Percentiles rank a stretch among this genome's conserved stretches.
Conservation (phyloP, 129 eudicot genomes). For the Escallonia herrerae region DNA sequence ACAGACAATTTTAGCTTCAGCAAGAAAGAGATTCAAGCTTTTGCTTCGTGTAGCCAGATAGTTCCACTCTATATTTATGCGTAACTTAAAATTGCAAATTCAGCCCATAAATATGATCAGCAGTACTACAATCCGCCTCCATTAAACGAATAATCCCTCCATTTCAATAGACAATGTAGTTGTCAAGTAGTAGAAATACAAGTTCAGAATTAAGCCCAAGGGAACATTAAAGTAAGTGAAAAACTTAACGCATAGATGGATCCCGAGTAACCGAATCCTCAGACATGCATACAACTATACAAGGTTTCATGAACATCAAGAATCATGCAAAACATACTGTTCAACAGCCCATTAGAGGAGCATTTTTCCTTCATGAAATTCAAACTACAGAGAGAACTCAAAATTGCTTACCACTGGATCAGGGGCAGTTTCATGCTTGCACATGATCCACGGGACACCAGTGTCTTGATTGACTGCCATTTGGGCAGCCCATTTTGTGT, state of each 20-base stretch:
- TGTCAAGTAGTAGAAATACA: neutral
- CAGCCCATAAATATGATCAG: neutral
- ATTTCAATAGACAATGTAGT: neutral
- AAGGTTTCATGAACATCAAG: neutral
- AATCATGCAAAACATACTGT: neutral
- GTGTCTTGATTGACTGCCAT: constrained; percentile 69
- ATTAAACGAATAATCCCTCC: too few species aligned
- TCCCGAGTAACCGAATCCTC: neutral
- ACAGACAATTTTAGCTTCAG: constrained; percentile 12
- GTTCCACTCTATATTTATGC: neutral
- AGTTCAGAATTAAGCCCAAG: neutral
- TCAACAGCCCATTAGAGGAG: neutral
- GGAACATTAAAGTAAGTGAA: neutral
- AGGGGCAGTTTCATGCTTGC: constrained; percentile 87
- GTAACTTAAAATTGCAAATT: neutral
- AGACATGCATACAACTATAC: neutral
- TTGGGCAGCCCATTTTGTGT: constrained; percentile 74
- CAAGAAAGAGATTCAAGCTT: constrained; percentile 11
- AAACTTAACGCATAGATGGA: constrained; percentile 3
- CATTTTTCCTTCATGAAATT: neutral
- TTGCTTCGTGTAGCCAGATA: neutral
- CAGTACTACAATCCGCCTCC: neutral
- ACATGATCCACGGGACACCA: constrained; percentile 97
- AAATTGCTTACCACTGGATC: constrained; percentile 62
- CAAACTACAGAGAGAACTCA: neutral